A percentile compares a stretch with the other conserved stretches of the same genome.
phyloP scores from a whole-genome alignment of 1,284 basidiomycete genomes.

The Cystobasidium sp. region DNA sequence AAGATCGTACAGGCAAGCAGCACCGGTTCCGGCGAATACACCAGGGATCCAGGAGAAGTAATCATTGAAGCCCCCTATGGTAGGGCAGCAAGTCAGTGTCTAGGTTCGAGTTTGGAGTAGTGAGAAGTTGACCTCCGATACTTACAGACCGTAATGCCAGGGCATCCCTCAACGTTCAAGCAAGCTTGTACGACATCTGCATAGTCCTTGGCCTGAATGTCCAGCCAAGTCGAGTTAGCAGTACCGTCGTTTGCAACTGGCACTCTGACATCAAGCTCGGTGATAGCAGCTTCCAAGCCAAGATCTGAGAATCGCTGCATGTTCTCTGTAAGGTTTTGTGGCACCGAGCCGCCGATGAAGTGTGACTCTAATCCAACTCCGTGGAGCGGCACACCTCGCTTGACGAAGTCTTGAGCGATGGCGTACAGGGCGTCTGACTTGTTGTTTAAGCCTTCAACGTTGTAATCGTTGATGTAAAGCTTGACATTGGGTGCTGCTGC shows the following conservation, averaged over 20 bases:
- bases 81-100: too few species aligned
- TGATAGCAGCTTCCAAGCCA: constrained; percentile 55
- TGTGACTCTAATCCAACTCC: constrained; percentile 54
- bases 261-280: constrained; percentile 54
- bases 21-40: constrained; percentile 45
- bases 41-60: constrained; percentile 48
- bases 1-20: constrained; percentile 43
- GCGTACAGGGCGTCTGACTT: constrained; percentile 50
- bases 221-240: constrained; percentile 49
- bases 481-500: constrained; percentile 55
- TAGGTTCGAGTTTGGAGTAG: too few species aligned
- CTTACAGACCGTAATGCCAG: constrained; percentile 54
- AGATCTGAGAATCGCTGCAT: constrained; percentile 54
- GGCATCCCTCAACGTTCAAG: constrained; percentile 51
- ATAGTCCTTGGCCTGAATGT: constrained; percentile 51
- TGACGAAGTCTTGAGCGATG: constrained; percentile 49
- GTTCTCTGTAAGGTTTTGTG: constrained; percentile 48
- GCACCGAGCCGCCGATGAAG: constrained; percentile 52
- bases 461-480: constrained; percentile 51
- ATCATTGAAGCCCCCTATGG: constrained; percentile 45
- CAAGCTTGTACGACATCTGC: constrained; percentile 50
- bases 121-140: too few species aligned
- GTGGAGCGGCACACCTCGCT: constrained; percentile 50
- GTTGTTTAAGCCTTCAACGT: constrained; percentile 54
- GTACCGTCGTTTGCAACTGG: constrained; percentile 46